phyloP scores from a whole-genome alignment of 768 basidiomycete genomes.

The Suillus occidentalis region DNA sequence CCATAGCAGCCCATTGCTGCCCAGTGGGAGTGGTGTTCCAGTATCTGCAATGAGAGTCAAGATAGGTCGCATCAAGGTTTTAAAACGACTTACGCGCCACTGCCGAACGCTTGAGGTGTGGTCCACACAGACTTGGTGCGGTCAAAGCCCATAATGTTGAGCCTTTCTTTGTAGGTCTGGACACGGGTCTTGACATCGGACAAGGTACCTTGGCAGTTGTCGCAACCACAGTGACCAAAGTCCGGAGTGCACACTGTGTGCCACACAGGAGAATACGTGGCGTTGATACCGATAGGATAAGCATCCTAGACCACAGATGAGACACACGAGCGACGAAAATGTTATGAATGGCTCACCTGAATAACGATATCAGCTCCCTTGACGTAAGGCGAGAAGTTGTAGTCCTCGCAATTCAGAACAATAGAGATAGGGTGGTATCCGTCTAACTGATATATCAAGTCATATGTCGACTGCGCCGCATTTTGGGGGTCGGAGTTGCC shows the following conservation, averaged over 20 bases:
- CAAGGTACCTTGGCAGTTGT: slow-evolving; percentile 62
- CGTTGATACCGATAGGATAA: slow-evolving; percentile 50
- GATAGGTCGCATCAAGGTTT: not conserved
- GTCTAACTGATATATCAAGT: slow-evolving; percentile 48
- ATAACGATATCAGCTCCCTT: slow-evolving; percentile 68
- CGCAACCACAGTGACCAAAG: slow-evolving; percentile 76
- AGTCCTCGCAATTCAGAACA: slow-evolving; percentile 58
- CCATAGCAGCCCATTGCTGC: slow-evolving; percentile 26
- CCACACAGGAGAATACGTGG: slow-evolving; percentile 61
- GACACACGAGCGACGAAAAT: not conserved
- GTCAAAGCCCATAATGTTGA: slow-evolving; percentile 64
- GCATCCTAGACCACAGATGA: slow-evolving; percentile 16
- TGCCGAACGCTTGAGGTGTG: slow-evolving; percentile 77
- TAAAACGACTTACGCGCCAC: slow-evolving; percentile 30
- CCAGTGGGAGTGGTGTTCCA: slow-evolving; percentile 32
- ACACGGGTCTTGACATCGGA: slow-evolving; percentile 65
- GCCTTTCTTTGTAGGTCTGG: slow-evolving; percentile 61
- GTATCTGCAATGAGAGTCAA: slow-evolving; percentile 20
- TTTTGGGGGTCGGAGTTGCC: slow-evolving; percentile 65
- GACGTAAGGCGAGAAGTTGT: slow-evolving; percentile 57
- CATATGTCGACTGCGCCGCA: slow-evolving; percentile 49
- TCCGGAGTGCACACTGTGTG: slow-evolving; percentile 58
- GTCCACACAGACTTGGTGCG: slow-evolving; percentile 72
- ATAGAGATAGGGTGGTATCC: slow-evolving; percentile 61
- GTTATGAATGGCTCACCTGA: slow-evolving; percentile 58